These are phyloP conservation scores for Gonapodya prolifera DNA, from an alignment of 192 early-diverging fungal genomes.

Conservation along the genomic window DNA sequence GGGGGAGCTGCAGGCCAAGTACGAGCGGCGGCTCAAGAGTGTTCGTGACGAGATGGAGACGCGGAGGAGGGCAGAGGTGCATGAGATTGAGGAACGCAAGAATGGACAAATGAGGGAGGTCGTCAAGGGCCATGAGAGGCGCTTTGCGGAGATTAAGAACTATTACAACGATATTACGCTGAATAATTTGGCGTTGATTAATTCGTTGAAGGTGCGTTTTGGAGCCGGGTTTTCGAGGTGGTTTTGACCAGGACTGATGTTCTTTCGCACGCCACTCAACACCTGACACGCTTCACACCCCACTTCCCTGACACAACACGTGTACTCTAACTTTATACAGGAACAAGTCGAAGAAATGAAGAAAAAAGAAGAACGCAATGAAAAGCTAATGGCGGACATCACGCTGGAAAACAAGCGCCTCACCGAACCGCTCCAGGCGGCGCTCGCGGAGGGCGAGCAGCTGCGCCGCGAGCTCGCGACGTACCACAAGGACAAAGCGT, in stretches of 20 bases:
- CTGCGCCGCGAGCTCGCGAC: constrained; percentile 39
- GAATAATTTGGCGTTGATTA: constrained; percentile 52
- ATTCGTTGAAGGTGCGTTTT: constrained; percentile 37
- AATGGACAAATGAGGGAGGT: constrained; percentile 54
- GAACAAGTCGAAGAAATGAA: constrained; percentile 61
- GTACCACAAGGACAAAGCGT: constrained; percentile 54
- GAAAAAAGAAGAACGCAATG: constrained; percentile 57
- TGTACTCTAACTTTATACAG: constrained; percentile 12
- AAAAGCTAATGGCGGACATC: constrained; percentile 54
- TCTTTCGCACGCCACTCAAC: constrained; percentile 11
- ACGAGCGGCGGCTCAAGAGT: constrained; percentile 50
- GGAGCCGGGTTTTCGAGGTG: neutral
- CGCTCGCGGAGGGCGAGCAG: constrained; percentile 43
- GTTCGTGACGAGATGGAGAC: constrained; percentile 46
- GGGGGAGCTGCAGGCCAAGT: constrained; percentile 44
- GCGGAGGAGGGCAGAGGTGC: constrained; percentile 51
- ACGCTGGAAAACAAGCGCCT: constrained; percentile 51
- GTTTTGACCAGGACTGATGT: neutral
- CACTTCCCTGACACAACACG: neutral
- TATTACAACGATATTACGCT: constrained; percentile 60
- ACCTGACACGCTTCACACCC: neutral
- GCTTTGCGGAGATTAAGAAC: constrained; percentile 55
- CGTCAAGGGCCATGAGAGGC: constrained; percentile 59
- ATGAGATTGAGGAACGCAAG: constrained; percentile 57
- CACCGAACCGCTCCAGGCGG: constrained; percentile 46